Evolutionary conservation across 139 green algal genomes (phyloP).

Genomic region (Chlorella sorokiniana): DNA sequence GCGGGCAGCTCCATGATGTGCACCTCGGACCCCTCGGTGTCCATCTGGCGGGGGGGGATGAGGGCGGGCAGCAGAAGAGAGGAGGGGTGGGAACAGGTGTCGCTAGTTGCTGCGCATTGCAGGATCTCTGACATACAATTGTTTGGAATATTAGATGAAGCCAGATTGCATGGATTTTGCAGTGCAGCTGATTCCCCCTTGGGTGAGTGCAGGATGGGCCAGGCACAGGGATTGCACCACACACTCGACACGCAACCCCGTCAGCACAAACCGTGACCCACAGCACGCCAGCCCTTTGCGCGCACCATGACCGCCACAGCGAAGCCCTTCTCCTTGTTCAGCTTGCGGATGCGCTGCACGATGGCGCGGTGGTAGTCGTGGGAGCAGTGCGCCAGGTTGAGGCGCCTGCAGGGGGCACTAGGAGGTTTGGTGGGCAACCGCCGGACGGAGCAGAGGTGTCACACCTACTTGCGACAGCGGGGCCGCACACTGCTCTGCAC

Average conservation of each 20-base stretch:
- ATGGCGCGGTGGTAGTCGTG: slow-evolving; percentile 67
- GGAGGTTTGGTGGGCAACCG: too few relatives aligned
- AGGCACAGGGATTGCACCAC: too few relatives aligned
- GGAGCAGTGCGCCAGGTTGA: slow-evolving; percentile 74
- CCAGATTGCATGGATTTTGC: too few relatives aligned
- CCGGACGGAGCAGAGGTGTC: not conserved
- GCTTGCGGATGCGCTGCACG: slow-evolving; percentile 62
- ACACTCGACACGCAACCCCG: too few relatives aligned
- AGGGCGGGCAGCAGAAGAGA: not conserved
- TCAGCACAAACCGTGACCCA: not conserved
- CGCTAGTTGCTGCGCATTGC: not conserved
- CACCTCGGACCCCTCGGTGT: slow-evolving; percentile 88
- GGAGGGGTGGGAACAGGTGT: not conserved
- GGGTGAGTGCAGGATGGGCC: too few relatives aligned
- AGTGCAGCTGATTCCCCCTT: too few relatives aligned
- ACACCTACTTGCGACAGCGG: not conserved
- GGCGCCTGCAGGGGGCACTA: slow-evolving; percentile 15
- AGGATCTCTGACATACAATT: not conserved
- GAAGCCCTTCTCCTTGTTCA: slow-evolving; percentile 80
- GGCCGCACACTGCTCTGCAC: too few relatives aligned
- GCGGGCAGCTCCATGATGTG: slow-evolving; percentile 67
- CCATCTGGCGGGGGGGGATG: slow-evolving; percentile 51
- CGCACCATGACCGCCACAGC: slow-evolving; percentile 31
- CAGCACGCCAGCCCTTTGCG: not conserved
- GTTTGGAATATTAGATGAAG: too few relatives aligned